Evolutionary conservation across 371 early-diverging fungal genomes (phyloP).

Genomic region (Syncephalastrum monosporum): DNA sequence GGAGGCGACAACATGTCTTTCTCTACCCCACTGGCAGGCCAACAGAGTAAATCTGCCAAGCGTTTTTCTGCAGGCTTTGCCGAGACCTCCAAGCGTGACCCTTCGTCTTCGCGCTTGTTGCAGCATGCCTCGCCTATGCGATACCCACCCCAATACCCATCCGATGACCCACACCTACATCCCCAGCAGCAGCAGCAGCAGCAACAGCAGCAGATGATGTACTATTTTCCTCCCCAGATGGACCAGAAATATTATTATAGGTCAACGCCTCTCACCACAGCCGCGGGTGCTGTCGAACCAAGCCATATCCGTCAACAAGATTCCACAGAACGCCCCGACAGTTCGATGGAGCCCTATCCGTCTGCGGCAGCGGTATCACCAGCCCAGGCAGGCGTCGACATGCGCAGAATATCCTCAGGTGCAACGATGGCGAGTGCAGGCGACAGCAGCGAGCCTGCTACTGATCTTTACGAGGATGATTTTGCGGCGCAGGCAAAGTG

Average conservation of each 20-base stretch:
- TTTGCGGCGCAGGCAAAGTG: constrained; percentile 34
- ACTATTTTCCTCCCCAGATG: constrained; percentile 8
- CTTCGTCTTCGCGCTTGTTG: too few relatives aligned
- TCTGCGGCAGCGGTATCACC: not conserved
- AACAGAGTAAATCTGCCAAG: too few relatives aligned
- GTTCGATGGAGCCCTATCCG: constrained; percentile 2
- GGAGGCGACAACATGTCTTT: too few relatives aligned
- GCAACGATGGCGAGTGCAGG: constrained; percentile 1
- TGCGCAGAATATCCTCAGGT: not conserved
- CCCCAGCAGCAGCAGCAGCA: constrained; percentile 2
- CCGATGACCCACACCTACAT: constrained; percentile 1
- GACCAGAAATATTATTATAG: constrained; percentile 13
- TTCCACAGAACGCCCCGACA: not conserved
- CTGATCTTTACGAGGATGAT: constrained; percentile 23
- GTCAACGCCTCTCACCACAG: constrained; percentile 6
- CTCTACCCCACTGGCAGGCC: too few relatives aligned
- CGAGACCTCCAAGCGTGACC: too few relatives aligned
- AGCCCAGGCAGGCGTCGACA: not conserved
- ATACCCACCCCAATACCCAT: not conserved
- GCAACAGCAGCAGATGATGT: constrained; percentile 10
- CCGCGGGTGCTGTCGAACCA: constrained; percentile 11
- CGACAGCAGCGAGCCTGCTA: not conserved
- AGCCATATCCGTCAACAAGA: constrained; percentile 1
- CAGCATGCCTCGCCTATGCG: constrained; percentile 2
- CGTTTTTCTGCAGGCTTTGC: too few relatives aligned